Percentiles rank a stretch among this genome's conserved stretches.
Evolutionary conservation across 2,329 filamentous ascomycete genomes (phyloP).

Genomic region (Colletotrichum tropicicola): DNA sequence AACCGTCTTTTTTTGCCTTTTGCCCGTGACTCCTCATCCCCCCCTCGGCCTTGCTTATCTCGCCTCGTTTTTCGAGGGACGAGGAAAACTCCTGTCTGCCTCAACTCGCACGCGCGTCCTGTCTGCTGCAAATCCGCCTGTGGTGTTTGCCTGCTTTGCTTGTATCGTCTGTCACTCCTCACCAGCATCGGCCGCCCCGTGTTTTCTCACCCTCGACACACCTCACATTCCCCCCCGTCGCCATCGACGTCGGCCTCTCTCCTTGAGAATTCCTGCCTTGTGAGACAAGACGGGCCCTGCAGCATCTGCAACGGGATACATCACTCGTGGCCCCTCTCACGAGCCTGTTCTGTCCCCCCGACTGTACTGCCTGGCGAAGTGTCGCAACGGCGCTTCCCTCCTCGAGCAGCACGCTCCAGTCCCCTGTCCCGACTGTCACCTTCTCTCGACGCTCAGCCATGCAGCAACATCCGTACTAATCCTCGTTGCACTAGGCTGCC

Average conservation of each 20-base stretch:
- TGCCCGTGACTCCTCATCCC: slow-evolving; percentile 15
- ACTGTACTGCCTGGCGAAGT: slow-evolving; percentile 22
- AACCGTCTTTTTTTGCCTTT: slow-evolving; percentile 12
- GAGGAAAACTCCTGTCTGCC: neutral
- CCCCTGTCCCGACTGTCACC: neutral
- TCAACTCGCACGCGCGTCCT: neutral
- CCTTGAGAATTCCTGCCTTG: slow-evolving; percentile 11
- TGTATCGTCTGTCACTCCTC: slow-evolving; percentile 7
- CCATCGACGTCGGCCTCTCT: slow-evolving; percentile 9
- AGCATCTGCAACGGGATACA: slow-evolving; percentile 28
- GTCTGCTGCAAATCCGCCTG: neutral
- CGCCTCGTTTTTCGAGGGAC: neutral
- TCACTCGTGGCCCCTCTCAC: slow-evolving; percentile 26
- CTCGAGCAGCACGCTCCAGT: neutral
- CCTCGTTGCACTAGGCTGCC: slow-evolving; percentile 21
- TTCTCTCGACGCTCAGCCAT: neutral
- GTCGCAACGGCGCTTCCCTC: slow-evolving; percentile 16
- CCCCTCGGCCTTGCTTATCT: neutral
- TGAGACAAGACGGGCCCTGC: slow-evolving; percentile 26
- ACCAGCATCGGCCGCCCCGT: slow-evolving; percentile 9
- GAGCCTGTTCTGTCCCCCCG: slow-evolving; percentile 15
- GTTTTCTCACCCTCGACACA: slow-evolving; percentile 12
- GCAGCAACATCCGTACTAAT: slow-evolving; percentile 16
- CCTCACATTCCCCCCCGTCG: slow-evolving; percentile 3
- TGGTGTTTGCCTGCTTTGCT: slow-evolving; percentile 16